Percentiles rank a stretch among this genome's conserved stretches.
Conservation (phyloP, 768 basidiomycete species). For the Boletus sensibilis region DNA sequence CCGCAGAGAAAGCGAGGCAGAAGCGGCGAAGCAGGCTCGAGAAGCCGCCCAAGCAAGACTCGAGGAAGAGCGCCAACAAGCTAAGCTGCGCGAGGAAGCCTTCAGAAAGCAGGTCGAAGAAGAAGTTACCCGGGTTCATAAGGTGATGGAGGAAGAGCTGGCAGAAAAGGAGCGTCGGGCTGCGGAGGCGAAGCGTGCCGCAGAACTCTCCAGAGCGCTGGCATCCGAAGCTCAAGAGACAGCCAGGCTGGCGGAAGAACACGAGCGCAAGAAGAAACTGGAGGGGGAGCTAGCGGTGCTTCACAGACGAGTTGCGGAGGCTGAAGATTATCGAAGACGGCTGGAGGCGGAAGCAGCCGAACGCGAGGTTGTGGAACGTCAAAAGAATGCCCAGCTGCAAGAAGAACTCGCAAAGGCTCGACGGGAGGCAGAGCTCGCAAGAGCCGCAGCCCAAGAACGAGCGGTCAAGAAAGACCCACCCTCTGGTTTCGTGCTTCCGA, state of each 20-base stretch:
- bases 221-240: constrained; percentile 32
- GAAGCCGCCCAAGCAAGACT: constrained; percentile 25
- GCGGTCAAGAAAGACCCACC: constrained; percentile 29
- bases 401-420: constrained; percentile 32
- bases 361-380: constrained; percentile 27
- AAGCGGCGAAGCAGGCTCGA: constrained; percentile 10
- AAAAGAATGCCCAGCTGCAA: constrained; percentile 29
- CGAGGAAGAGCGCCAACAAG: constrained; percentile 29
- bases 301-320: constrained; percentile 25
- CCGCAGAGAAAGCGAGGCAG: constrained; percentile 24
- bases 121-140: constrained; percentile 27
- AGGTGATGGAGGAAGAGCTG: constrained; percentile 22
- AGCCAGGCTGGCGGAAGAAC: constrained; percentile 30
- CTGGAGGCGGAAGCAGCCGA: constrained; percentile 31
- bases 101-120: constrained; percentile 28
- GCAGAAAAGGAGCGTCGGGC: constrained; percentile 23
- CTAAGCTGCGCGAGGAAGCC: constrained; percentile 22
- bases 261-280: constrained; percentile 28
- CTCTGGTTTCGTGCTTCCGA: constrained; percentile 30
- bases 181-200: constrained; percentile 28
- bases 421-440: constrained; percentile 27
- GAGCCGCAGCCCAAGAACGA: constrained; percentile 25
- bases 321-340: constrained; percentile 28
- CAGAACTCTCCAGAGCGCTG: constrained; percentile 27
- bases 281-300: constrained; percentile 29